phyloP scores from a whole-genome alignment of 306 rosid species.

The Dalbergia cochinchinensis region DNA sequence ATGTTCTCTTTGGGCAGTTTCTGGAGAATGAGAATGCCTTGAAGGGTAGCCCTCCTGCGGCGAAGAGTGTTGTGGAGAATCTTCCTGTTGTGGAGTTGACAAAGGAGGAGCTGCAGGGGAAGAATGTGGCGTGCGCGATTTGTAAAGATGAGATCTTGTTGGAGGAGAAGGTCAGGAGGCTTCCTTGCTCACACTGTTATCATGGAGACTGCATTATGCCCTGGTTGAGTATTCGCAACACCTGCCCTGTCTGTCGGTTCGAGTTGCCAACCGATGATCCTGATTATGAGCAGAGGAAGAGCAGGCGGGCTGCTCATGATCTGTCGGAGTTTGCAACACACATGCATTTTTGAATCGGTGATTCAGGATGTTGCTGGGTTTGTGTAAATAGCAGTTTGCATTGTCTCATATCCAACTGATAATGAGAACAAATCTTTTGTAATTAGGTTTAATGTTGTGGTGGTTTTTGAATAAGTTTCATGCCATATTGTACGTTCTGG shows the following conservation, averaged over 20 bases:
- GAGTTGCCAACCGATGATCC: slow-evolving; percentile 91
- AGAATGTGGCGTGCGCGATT: slow-evolving; percentile 72
- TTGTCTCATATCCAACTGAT: slow-evolving; percentile 49
- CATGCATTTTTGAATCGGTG: slow-evolving; percentile 54
- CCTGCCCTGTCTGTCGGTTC: slow-evolving; percentile 89
- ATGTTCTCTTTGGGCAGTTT: slow-evolving; percentile 69
- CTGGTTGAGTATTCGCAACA: slow-evolving; percentile 85
- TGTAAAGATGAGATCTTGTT: slow-evolving; percentile 70
- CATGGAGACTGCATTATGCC: slow-evolving; percentile 94
- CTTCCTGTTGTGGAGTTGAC: slow-evolving; percentile 78
- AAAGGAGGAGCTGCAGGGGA: slow-evolving; percentile 62
- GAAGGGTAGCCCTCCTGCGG: slow-evolving; percentile 85
- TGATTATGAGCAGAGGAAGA: slow-evolving; percentile 78
- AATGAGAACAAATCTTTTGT: slow-evolving; percentile 43
- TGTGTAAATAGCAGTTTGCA: slow-evolving; percentile 55
- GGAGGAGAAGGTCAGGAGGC: slow-evolving; percentile 80
- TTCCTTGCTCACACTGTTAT: slow-evolving; percentile 86
- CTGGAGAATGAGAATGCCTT: slow-evolving; percentile 67
- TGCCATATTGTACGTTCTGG: slow-evolving; percentile 33
- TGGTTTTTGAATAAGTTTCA: slow-evolving; percentile 48
- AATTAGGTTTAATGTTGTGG: slow-evolving; percentile 48
- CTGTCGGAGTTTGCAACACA: slow-evolving; percentile 53
- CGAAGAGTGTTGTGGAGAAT: slow-evolving; percentile 66
- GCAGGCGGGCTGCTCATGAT: slow-evolving; percentile 49
- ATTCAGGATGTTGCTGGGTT: slow-evolving; percentile 52